Evolutionary conservation across 1,284 basidiomycete species (phyloP).

Genomic region (Boletellus sp.): DNA sequence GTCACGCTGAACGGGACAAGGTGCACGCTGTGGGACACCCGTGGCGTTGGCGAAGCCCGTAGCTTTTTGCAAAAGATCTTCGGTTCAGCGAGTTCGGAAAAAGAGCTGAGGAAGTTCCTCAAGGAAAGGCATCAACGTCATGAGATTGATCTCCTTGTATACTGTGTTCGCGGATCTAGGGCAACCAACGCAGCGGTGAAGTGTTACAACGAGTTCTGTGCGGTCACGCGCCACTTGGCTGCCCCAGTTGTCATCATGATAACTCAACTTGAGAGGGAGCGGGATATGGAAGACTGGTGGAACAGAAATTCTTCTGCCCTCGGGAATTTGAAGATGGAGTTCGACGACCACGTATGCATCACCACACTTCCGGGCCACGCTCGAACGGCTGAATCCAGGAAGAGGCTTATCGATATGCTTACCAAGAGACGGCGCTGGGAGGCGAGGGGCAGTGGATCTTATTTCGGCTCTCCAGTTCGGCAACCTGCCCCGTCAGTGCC

Average conservation of each 20-base stretch:
- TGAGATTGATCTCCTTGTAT: constrained; percentile 31
- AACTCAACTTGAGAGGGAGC: constrained; percentile 20
- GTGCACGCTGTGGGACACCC: constrained; percentile 31
- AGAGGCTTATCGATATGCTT: too few relatives aligned
- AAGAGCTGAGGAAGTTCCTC: constrained; percentile 20
- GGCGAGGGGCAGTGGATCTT: too few relatives aligned
- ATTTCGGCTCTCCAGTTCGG: too few relatives aligned
- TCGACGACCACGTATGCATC: constrained; percentile 28
- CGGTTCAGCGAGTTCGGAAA: constrained; percentile 12
- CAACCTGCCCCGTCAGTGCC: too few relatives aligned
- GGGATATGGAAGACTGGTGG: constrained; percentile 31
- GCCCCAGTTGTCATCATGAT: constrained; percentile 28
- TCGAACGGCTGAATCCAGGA: constrained; percentile 12
- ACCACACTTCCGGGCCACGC: constrained; percentile 13
- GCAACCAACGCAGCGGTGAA: constrained; percentile 10
- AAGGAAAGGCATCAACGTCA: constrained; percentile 14
- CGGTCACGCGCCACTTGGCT: constrained; percentile 18
- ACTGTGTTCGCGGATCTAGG: constrained; percentile 25
- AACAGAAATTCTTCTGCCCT: constrained; percentile 9
- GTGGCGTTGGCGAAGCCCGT: constrained; percentile 22
- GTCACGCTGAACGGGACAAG: constrained; percentile 4
- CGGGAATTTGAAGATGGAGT: constrained; percentile 12
- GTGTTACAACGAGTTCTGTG: constrained; percentile 26
- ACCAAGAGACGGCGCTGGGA: too few relatives aligned
- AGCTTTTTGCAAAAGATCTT: constrained; percentile 10